Percentiles rank a stretch among this genome's conserved stretches.
phyloP scores from a whole-genome alignment of 345 rosid genomes.

The Carallia brachiata region DNA sequence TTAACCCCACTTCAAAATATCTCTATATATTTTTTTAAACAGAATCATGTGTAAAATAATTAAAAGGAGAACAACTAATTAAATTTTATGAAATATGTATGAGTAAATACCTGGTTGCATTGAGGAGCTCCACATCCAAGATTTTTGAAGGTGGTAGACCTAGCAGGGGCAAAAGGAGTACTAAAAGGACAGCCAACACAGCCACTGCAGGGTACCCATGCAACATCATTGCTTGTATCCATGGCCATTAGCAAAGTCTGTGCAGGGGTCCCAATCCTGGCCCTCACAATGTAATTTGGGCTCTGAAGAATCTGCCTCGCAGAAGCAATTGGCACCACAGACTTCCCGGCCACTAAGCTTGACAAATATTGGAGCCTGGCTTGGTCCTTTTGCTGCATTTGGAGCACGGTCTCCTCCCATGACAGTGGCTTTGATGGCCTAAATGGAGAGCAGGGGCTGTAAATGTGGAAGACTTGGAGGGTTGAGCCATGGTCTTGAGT shows the following conservation, averaged over 20 bases:
- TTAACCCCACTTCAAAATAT: too few relatives aligned
- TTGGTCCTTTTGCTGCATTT: slow-evolving; percentile 65
- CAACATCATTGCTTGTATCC: slow-evolving; percentile 84
- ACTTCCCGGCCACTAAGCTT: slow-evolving; percentile 57
- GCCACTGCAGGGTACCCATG: slow-evolving; percentile 82
- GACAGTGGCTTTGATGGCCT: slow-evolving; percentile 49
- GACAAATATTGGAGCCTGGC: slow-evolving; percentile 65
- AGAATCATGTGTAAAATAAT: background rate
- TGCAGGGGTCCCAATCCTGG: slow-evolving; percentile 76
- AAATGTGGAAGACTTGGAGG: slow-evolving; percentile 71
- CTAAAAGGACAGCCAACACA: slow-evolving; percentile 74
- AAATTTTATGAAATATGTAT: background rate
- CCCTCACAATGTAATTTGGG: slow-evolving; percentile 74
- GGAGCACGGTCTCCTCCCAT: slow-evolving; percentile 72
- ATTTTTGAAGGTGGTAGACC: slow-evolving; percentile 54
- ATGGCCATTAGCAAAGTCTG: slow-evolving; percentile 84
- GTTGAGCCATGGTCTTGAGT: slow-evolving; percentile 48
- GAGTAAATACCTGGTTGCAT: slow-evolving; percentile 82
- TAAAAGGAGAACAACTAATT: too few relatives aligned
- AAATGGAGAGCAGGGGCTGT: slow-evolving; percentile 77
- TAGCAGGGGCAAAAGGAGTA: slow-evolving; percentile 41
- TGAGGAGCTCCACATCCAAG: slow-evolving; percentile 60
- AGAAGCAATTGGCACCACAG: slow-evolving; percentile 82
- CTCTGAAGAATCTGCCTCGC: slow-evolving; percentile 76
- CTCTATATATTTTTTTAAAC: too few relatives aligned